Percentiles rank a stretch among this genome's conserved stretches.
Evolutionary conservation across 2,329 filamentous ascomycete genomes (phyloP).

Genomic region (Biscogniauxia mediterranea): DNA sequence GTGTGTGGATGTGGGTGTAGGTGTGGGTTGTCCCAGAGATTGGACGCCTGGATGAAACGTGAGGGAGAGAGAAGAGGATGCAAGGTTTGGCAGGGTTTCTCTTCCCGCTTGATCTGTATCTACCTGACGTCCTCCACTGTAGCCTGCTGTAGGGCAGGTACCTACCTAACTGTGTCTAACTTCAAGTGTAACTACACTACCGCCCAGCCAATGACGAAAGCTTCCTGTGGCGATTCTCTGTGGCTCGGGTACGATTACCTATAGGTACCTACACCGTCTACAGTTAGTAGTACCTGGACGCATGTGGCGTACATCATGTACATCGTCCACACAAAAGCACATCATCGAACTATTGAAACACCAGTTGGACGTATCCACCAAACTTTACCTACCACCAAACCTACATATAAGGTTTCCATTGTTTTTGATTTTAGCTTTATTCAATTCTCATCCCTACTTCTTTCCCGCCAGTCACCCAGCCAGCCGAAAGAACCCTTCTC

Average conservation of each 20-base stretch:
- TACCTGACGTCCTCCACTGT: neutral
- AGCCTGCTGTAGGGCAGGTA: neutral
- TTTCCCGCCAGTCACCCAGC: neutral
- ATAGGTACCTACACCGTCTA: too few species aligned
- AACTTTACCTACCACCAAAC: too few species aligned
- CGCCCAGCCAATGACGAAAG: neutral
- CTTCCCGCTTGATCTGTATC: too few species aligned
- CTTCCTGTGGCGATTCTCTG: neutral
- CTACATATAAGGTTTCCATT: too few species aligned
- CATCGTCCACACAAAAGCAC: neutral
- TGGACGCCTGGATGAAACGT: neutral
- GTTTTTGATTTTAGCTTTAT: too few species aligned
- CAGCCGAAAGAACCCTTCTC: neutral
- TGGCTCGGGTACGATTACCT: too few species aligned
- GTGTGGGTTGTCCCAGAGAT: neutral
- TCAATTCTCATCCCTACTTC: neutral
- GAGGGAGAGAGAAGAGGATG: neutral
- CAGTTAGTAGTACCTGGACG: neutral
- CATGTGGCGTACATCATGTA: constrained; percentile 3
- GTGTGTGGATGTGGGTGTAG: neutral
- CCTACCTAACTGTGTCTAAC: neutral
- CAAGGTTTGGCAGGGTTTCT: too few species aligned
- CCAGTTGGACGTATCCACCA: too few species aligned
- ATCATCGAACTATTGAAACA: neutral
- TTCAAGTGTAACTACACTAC: too few species aligned